Base-by-base conservation (phyloP, 1,284 basidiomycete genomes). In the Megacollybia platyphylla region DNA sequence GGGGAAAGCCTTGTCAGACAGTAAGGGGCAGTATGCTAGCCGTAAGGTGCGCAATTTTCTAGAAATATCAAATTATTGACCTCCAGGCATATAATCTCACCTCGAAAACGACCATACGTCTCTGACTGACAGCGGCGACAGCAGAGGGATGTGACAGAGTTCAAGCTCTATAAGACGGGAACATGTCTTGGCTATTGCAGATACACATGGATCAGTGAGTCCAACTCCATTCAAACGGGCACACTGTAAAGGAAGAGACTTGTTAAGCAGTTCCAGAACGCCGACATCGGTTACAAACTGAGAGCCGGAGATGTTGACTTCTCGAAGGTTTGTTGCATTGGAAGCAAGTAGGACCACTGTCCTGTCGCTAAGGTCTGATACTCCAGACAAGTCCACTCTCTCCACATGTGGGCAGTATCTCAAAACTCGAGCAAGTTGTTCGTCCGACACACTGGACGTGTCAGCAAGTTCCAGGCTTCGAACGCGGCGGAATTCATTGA, bases 1-100 rank as follows among this genome's bases (percentile, higher is more conserved):
- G 4, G 93, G 92, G 57, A 96, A 89, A 0, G 79, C 87, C 46
- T 74, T 75, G 57, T 89, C 84, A 17, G 79, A 82, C 44, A 96
- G 59, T 15, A 75, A 67, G 18, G 69, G 61, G 60, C 87, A 89
- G 15, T 77, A 72, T 31, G 79, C 76, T 34, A 96, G 63, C 47
- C 77, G 73, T 30, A 96, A 62, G 49, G 83, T 82, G 10, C 87
- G 78, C 40, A 97, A 65, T 54, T 83, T 79, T 48, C 74, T 74
- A 38, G 36, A 40, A 34, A 47, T 11, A 39, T 40, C 36, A 42
- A 41, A 40, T 46, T 27, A 52, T 39, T 47, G 37, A 42, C 44
- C 44, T 44, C 30, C 41, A 39, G 9, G 30, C 38, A 41, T 26
- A 24, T 26, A 34, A 24, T 46, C 62, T 50, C 41, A 68, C 69